Percentiles rank a stretch among this genome's conserved stretches.
Conservation (phyloP, 2,329 filamentous ascomycete genomes). For the Hypoxylon sp. region DNA sequence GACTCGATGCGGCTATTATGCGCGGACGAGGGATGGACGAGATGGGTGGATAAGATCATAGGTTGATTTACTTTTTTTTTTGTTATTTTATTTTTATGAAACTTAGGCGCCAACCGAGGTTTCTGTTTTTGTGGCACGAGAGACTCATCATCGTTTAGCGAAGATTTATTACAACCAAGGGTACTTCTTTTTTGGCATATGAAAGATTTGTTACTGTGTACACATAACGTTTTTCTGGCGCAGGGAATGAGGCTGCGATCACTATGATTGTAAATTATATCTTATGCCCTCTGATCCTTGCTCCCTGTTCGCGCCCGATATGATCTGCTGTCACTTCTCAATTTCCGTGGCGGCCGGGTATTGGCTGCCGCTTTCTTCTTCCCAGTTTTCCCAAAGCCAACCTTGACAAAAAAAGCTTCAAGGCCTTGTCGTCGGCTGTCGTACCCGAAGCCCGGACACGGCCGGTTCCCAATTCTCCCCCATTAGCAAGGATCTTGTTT, state of each 20-base stretch:
- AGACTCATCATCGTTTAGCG: too few relatives aligned
- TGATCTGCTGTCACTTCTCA: slow-evolving; percentile 41
- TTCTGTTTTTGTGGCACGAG: too few relatives aligned
- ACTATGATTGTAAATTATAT: slow-evolving; percentile 43
- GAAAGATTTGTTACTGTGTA: too few relatives aligned
- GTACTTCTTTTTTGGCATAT: too few relatives aligned
- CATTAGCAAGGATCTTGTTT: background rate
- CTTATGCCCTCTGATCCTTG: slow-evolving; percentile 41
- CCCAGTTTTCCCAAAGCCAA: too few relatives aligned
- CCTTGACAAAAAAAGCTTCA: background rate
- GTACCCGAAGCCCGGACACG: slow-evolving; percentile 34
- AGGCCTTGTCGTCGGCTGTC: slow-evolving; percentile 36
- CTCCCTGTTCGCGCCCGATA: slow-evolving; percentile 28
- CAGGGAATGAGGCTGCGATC: background rate
- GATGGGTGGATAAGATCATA: slow-evolving; percentile 51
- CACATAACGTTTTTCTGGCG: background rate
- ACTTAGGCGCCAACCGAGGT: too few relatives aligned
- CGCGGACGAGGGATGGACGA: slow-evolving; percentile 49
- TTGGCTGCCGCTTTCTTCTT: slow-evolving; percentile 21
- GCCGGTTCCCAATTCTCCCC: slow-evolving; percentile 26
- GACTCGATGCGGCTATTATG: slow-evolving; percentile 50
- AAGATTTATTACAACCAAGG: too few relatives aligned
- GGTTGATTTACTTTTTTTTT: slow-evolving; percentile 43
- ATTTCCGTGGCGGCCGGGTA: slow-evolving; percentile 39
- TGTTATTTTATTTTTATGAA: too few relatives aligned